Conservation (phyloP, 805 yeast species). For the Ogataea siamensis region DNA sequence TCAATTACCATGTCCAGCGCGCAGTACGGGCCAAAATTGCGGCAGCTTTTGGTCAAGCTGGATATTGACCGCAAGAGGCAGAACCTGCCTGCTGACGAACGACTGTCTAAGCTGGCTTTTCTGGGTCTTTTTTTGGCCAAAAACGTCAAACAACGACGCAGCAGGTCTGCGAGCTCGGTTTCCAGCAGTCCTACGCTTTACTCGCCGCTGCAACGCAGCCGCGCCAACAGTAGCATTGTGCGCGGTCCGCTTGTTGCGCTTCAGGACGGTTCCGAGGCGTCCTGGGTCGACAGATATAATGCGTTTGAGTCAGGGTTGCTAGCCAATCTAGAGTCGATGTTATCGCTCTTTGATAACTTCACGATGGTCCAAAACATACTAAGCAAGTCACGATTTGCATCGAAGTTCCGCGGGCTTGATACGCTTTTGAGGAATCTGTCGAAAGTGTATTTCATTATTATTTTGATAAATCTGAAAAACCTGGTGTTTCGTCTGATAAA, state of each 20-base stretch:
- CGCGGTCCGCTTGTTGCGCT: not conserved
- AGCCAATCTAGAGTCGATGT: conserved; percentile 22
- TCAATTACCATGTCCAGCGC: not conserved
- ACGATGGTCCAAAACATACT: conserved; percentile 30
- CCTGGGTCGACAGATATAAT: conserved; percentile 18
- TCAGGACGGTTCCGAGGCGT: not conserved
- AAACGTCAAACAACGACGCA: conserved; percentile 4
- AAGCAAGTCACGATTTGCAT: conserved; percentile 11
- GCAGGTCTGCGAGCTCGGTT: conserved; percentile 5
- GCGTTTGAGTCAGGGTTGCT: conserved; percentile 21
- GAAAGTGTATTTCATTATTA: conserved; percentile 30
- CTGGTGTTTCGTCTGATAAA: conserved; percentile 22
- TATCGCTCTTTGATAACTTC: conserved; percentile 31
- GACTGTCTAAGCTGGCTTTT: conserved; percentile 6
- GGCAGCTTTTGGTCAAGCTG: conserved; percentile 5
- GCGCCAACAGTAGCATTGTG: conserved; percentile 11
- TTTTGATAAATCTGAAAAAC: conserved; percentile 30
- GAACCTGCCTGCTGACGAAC: not conserved
- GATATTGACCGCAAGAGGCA: not conserved
- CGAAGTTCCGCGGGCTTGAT: conserved; percentile 17
- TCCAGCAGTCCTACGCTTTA: conserved; percentile 22
- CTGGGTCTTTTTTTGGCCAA: conserved; percentile 9
- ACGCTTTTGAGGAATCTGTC: conserved; percentile 25
- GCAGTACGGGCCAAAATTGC: conserved; percentile 8
- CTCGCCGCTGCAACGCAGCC: conserved; percentile 17